Base-by-base conservation (phyloP, 805 yeast genomes). In the Nakazawaea peltata region DNA sequence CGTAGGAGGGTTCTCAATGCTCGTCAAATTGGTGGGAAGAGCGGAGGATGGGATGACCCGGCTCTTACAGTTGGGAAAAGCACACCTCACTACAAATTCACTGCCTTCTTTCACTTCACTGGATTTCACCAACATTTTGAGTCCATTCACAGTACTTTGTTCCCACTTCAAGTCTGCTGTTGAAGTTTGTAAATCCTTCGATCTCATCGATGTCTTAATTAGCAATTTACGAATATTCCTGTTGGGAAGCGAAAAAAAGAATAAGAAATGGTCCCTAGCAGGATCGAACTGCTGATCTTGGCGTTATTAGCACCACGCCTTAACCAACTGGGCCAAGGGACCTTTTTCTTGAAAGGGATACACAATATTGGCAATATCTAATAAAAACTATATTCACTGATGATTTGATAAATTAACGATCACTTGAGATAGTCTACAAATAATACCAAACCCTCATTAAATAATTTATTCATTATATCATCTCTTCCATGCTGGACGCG, bases 281-380 rank as follows among this genome's bases (percentile, higher is more conserved):
- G 84, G 84, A 75, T 77, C 84, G 84, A 77, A 77, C 84, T 73
- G 84, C 81, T 74, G 84, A 77, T 76, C 84, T 54, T 54, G 59
- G 63, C 63, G 63, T 58, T 58, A 58, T 58, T 58, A 58, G 64
- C 64, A 57, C 64, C 59, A 56, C 54, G 63, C 63, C 63, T 58
- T 58, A 57, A 57, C 63, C 63, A 57, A 58, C 63, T 58, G 63
- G 63, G 63, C 63, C 63, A 58, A 56, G 60, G 60, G 57, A 42
- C 43, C 45, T 3, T 28, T 24, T 21, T 19, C 15, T 27, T n/a
- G n/a, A n/a, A n/a, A n/a, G n/a, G n/a, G n/a, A n/a, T n/a, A n/a
- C n/a, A n/a, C 11, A 8, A 8, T 21, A 21, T 21, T 11, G 24
- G 24, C 8, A 8, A 21, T 21, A 11, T 21, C 8, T 11, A 8